A percentile compares a stretch with the other conserved stretches of the same genome.
Evolutionary conservation across 257 asterid genomes (phyloP).

Genomic region (Mitragyna speciosa): DNA sequence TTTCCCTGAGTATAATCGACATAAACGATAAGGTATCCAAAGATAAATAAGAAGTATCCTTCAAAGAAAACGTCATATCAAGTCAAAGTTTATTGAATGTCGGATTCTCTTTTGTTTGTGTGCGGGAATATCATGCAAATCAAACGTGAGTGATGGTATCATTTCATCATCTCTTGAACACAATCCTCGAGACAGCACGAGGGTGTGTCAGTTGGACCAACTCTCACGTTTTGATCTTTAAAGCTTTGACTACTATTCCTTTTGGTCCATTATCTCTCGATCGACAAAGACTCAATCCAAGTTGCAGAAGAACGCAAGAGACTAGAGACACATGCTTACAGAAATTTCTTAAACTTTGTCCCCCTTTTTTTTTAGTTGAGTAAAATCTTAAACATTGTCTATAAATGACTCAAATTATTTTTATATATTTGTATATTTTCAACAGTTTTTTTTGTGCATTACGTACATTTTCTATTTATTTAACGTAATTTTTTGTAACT

Average conservation of each 20-base stretch:
- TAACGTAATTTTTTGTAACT: too few species aligned
- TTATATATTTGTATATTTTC: too few species aligned
- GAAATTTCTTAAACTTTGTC: too few species aligned
- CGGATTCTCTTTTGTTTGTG: background rate
- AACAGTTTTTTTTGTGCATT: too few species aligned
- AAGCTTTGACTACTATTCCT: constrained; percentile 26
- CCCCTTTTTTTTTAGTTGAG: too few species aligned
- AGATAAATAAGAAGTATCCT: too few species aligned
- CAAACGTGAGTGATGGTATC: background rate
- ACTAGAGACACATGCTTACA: background rate
- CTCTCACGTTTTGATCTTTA: constrained; percentile 14
- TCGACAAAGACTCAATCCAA: background rate
- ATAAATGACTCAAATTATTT: too few species aligned
- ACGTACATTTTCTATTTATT: too few species aligned
- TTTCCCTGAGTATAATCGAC: too few species aligned
- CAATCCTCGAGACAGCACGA: constrained; percentile 47
- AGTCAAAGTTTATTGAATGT: background rate
- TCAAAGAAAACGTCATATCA: background rate
- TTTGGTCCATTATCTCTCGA: background rate
- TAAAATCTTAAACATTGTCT: too few species aligned
- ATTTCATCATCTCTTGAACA: constrained; percentile 8
- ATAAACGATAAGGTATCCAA: too few species aligned
- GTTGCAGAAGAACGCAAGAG: background rate
- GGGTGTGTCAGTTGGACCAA: constrained; percentile 51
- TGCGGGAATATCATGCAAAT: background rate